Percentiles rank a stretch among this genome's conserved stretches.
These are phyloP conservation scores for Pseudoperonospora humuli DNA, from an alignment of 352 stramenopile species.

Conservation along the genomic window DNA sequence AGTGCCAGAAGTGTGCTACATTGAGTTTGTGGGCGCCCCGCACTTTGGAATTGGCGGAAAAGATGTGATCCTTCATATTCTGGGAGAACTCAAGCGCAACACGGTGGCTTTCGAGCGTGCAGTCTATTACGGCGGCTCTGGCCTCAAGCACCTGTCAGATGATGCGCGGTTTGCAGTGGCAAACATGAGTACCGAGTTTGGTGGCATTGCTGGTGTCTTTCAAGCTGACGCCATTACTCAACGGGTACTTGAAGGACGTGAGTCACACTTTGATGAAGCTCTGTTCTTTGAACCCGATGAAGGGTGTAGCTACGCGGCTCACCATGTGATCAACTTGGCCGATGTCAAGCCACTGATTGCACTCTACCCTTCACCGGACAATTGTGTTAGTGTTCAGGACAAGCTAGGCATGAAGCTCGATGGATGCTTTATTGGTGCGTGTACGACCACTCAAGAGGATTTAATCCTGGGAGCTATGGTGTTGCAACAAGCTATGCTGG, in stretches of 20 bases:
- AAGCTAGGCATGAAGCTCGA: conserved; percentile 67
- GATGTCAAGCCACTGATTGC: conserved; percentile 67
- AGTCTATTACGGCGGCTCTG: conserved; percentile 71
- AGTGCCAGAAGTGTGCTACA: conserved; percentile 78
- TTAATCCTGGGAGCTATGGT: conserved; percentile 72
- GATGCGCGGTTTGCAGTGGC: conserved; percentile 78
- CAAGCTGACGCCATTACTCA: conserved; percentile 36
- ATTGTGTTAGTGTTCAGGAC: conserved; percentile 56
- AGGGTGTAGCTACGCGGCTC: neutral
- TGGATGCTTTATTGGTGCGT: conserved; percentile 82
- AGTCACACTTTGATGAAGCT: conserved; percentile 50
- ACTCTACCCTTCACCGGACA: conserved; percentile 75
- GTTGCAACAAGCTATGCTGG: conserved; percentile 38
- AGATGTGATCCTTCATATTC: conserved; percentile 83
- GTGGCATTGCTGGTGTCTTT: conserved; percentile 80
- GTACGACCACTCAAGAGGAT: conserved; percentile 77
- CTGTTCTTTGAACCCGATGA: neutral
- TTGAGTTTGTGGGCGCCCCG: conserved; percentile 67
- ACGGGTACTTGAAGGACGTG: neutral
- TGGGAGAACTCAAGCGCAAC: conserved; percentile 82
- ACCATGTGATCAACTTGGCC: conserved; percentile 65
- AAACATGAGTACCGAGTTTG: conserved; percentile 85
- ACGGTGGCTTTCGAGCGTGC: conserved; percentile 71
- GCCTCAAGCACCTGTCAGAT: conserved; percentile 41
- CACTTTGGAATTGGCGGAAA: conserved; percentile 75